Evolutionary conservation across 1,284 basidiomycete species (phyloP).

Genomic region (Rhodofomes roseus): DNA sequence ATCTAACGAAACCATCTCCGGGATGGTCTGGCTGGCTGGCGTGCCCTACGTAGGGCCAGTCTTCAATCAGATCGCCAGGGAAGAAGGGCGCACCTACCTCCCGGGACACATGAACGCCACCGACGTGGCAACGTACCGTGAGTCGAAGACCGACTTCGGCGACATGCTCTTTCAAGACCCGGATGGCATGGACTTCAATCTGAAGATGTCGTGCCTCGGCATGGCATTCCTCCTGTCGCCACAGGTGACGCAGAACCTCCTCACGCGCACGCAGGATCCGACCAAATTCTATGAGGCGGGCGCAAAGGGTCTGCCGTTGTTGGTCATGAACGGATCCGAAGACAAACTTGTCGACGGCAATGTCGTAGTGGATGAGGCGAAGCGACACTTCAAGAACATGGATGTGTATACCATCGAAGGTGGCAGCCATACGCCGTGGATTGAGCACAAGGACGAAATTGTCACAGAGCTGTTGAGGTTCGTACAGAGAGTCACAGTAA

Average conservation of each 20-base stretch:
- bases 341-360: conserved; percentile 14
- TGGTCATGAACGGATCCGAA: conserved; percentile 3
- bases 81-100: conserved; percentile 10
- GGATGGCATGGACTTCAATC: conserved; percentile 10
- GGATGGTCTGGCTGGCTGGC: conserved; percentile 18
- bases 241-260: conserved; percentile 5
- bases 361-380: conserved; percentile 13
- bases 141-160: conserved; percentile 15
- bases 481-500: neutral
- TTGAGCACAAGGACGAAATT: conserved; percentile 20
- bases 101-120: conserved; percentile 11
- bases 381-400: conserved; percentile 18
- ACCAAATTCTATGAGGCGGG: conserved; percentile 6
- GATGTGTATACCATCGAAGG: conserved; percentile 17
- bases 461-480: conserved; percentile 15
- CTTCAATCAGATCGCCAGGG: conserved; percentile 10
- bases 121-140: conserved; percentile 7
- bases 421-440: conserved; percentile 20
- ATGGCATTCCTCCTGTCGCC: conserved; percentile 12
- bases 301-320: conserved; percentile 1
- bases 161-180: conserved; percentile 17
- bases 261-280: conserved; percentile 10
- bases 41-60: conserved; percentile 16
- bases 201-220: conserved; percentile 18
- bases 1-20: conserved; percentile 13